These are phyloP conservation scores for Floccularia luteovirens DNA, from an alignment of 768 basidiomycete genomes.

Conservation along the genomic window DNA sequence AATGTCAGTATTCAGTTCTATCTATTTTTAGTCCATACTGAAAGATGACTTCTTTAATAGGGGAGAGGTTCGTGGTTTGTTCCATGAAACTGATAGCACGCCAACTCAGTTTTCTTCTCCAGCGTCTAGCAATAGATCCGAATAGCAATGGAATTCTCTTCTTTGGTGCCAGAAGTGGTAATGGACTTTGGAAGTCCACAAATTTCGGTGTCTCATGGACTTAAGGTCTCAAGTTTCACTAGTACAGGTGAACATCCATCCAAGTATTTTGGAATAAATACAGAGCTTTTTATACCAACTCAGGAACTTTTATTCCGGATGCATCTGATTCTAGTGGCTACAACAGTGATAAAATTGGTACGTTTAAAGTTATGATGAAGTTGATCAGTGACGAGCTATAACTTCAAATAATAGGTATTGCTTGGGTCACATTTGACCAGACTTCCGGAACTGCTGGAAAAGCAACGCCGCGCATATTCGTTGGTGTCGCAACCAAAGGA, in stretches of 20 bases:
- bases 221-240: conserved; percentile 51
- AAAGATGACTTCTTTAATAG: conserved; percentile 12
- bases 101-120: not conserved
- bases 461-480: conserved; percentile 58
- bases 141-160: conserved; percentile 53
- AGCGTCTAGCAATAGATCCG: conserved; percentile 60
- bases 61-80: conserved; percentile 35
- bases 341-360: conserved; percentile 30
- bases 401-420: conserved; percentile 23
- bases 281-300: not conserved
- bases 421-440: conserved; percentile 62
- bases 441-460: conserved; percentile 45
- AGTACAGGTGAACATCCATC: conserved; percentile 35
- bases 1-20: conserved; percentile 27
- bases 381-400: not conserved
- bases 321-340: conserved; percentile 41
- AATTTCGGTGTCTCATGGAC: conserved; percentile 52
- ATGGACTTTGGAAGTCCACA: conserved; percentile 62
- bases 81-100: not conserved
- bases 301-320: conserved; percentile 48
- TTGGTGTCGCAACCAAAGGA: conserved; percentile 54
- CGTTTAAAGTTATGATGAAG: conserved; percentile 4
- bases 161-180: conserved; percentile 58
- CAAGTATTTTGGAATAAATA: not conserved
- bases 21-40: conserved; percentile 3